Conservation (phyloP, 1,284 basidiomycete species). For the Vanrija humicola region DNA sequence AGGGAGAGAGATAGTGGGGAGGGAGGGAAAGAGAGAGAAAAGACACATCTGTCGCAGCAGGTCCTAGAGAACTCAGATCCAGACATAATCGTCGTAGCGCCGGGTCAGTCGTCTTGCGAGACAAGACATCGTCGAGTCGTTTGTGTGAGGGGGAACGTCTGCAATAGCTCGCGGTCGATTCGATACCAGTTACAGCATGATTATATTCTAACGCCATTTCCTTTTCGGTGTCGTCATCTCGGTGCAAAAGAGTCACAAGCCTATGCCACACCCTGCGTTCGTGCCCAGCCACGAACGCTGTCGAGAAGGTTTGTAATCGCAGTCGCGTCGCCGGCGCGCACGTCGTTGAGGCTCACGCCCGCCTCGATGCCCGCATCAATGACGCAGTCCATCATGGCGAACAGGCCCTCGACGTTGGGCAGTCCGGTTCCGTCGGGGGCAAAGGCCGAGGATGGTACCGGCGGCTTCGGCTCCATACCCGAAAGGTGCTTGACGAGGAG, state of each 20-base stretch:
- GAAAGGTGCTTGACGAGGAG: constrained; percentile 48
- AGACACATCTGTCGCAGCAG: too few species aligned
- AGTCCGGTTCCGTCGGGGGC: constrained; percentile 35
- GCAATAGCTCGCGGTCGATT: too few species aligned
- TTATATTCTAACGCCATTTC: too few species aligned
- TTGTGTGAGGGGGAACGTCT: too few species aligned
- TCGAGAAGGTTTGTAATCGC: constrained; percentile 73
- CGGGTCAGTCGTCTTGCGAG: too few species aligned
- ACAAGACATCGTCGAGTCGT: too few species aligned
- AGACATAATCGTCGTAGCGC: too few species aligned
- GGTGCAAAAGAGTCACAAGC: not conserved
- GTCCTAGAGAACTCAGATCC: too few species aligned
- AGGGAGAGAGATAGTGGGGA: too few species aligned
- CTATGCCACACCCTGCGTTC: constrained; percentile 2
- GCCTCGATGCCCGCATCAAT: constrained; percentile 83
- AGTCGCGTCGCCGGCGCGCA: constrained; percentile 69
- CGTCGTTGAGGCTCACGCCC: constrained; percentile 82
- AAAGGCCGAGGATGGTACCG: constrained; percentile 41
- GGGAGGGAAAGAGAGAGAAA: too few species aligned
- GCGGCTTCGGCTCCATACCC: constrained; percentile 36
- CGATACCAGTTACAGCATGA: too few species aligned
- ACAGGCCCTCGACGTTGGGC: constrained; percentile 74
- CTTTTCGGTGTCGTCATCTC: too few species aligned
- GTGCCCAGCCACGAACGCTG: constrained; percentile 53
- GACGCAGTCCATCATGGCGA: constrained; percentile 80